phyloP scores from a whole-genome alignment of 2,329 filamentous ascomycete genomes.

The Pseudophaeomoniella oleicola region DNA sequence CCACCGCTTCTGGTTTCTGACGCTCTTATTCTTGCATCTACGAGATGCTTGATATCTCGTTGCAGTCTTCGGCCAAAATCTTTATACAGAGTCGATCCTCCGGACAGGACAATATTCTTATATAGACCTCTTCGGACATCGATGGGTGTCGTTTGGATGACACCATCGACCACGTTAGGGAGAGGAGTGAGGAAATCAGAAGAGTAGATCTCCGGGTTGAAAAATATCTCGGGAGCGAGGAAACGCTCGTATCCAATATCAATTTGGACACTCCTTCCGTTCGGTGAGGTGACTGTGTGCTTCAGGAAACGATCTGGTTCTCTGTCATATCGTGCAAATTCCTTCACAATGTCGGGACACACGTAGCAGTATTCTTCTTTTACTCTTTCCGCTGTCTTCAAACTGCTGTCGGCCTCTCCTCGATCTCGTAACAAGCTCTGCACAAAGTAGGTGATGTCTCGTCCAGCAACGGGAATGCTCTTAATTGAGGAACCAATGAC shows the following conservation, averaged over 20 bases:
- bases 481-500: slow-evolving; percentile 99
- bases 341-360: slow-evolving; percentile 96
- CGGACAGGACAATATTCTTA: slow-evolving; percentile 98
- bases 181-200: slow-evolving; percentile 96
- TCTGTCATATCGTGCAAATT: slow-evolving; percentile 85
- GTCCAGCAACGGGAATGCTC: slow-evolving; percentile 92
- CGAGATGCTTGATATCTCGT: slow-evolving; percentile 89
- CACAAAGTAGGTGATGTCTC: slow-evolving; percentile 98
- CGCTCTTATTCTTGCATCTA: slow-evolving; percentile 81
- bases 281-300: slow-evolving; percentile 73
- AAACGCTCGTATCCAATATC: slow-evolving; percentile 98
- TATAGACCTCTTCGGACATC: slow-evolving; percentile 93
- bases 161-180: slow-evolving; percentile 83
- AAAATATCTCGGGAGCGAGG: slow-evolving; percentile 96
- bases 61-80: slow-evolving; percentile 94
- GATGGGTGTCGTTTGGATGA: slow-evolving; percentile 95
- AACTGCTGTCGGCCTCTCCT: slow-evolving; percentile 86
- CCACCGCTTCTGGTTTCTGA: slow-evolving; percentile 86
- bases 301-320: slow-evolving; percentile 85
- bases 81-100: slow-evolving; percentile 95
- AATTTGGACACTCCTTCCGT: slow-evolving; percentile 69
- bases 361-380: slow-evolving; percentile 99
- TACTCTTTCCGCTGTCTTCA: slow-evolving; percentile 95
- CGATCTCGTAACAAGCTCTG: slow-evolving; percentile 91
- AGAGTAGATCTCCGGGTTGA: slow-evolving; percentile 99